These are phyloP conservation scores for Berkeleyomyces rouxiae DNA, from an alignment of 2,329 filamentous ascomycete genomes.

Conservation along the genomic window DNA sequence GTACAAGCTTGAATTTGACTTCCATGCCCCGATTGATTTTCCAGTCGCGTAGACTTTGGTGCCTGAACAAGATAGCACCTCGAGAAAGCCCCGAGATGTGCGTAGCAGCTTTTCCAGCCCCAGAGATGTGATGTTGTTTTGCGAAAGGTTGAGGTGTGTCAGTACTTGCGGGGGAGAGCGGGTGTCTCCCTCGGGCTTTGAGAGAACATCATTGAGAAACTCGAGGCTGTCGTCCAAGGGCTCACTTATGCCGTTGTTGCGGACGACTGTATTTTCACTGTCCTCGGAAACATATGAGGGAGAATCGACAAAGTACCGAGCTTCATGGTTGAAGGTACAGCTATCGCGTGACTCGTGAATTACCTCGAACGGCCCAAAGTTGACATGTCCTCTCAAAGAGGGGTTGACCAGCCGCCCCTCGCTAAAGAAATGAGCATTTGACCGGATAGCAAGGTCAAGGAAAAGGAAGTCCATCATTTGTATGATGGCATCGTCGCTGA, in stretches of 20 bases:
- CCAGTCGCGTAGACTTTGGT: slow-evolving; percentile 2
- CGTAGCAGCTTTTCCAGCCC: slow-evolving; percentile 30
- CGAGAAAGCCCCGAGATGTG: slow-evolving; percentile 28
- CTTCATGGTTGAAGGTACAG: slow-evolving; percentile 27
- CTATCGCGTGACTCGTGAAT: slow-evolving; percentile 33
- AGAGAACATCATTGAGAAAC: slow-evolving; percentile 16
- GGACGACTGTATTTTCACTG: slow-evolving; percentile 5
- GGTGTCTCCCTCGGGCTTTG: slow-evolving; percentile 14
- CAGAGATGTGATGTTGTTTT: slow-evolving; percentile 29
- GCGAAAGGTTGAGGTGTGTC: slow-evolving; percentile 38
- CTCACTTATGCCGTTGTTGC: slow-evolving; percentile 19
- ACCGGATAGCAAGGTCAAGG: slow-evolving; percentile 6
- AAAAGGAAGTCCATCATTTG: slow-evolving; percentile 1
- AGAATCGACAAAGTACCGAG: slow-evolving; percentile 32
- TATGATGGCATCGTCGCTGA: slow-evolving; percentile 27
- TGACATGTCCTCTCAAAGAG: slow-evolving; percentile 18
- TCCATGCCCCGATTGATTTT: slow-evolving; percentile 19
- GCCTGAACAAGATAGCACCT: slow-evolving; percentile 26
- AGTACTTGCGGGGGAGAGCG: slow-evolving; percentile 18
- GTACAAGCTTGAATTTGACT: slow-evolving; percentile 21
- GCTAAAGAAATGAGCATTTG: slow-evolving; percentile 22
- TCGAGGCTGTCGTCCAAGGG: slow-evolving; percentile 22
- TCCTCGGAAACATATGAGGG: slow-evolving; percentile 24
- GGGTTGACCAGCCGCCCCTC: slow-evolving; percentile 29
- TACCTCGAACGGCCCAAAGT: slow-evolving; percentile 27